A percentile compares a stretch with the other conserved stretches of the same genome.
Conservation (phyloP, 2,329 filamentous ascomycete genomes). For the Myriosclerotinia scirpicola region DNA sequence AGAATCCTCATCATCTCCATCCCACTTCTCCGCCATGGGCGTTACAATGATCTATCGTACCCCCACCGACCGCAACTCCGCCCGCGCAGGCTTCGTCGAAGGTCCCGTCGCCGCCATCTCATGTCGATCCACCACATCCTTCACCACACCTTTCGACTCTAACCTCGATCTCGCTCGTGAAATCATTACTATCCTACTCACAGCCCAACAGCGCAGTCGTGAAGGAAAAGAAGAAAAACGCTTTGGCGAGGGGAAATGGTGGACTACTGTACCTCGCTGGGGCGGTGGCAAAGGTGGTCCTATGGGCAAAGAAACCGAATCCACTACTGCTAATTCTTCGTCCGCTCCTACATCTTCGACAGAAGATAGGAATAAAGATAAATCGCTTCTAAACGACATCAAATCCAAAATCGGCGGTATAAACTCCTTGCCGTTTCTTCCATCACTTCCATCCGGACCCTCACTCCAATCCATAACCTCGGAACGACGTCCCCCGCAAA, state of each 20-base stretch:
- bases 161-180: slow-evolving; percentile 62
- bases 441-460: slow-evolving; percentile 13
- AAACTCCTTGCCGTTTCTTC: slow-evolving; percentile 17
- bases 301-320: slow-evolving; percentile 55
- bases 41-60: slow-evolving; percentile 60
- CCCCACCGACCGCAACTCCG: slow-evolving; percentile 58
- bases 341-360: not conserved
- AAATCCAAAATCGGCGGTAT: slow-evolving; percentile 31
- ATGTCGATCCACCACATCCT: slow-evolving; percentile 55
- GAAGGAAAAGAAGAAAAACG: slow-evolving; percentile 56
- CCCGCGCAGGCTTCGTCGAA: slow-evolving; percentile 58
- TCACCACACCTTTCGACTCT: slow-evolving; percentile 56
- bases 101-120: slow-evolving; percentile 63
- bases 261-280: slow-evolving; percentile 61
- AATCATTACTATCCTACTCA: slow-evolving; percentile 58
- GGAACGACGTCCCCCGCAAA: slow-evolving; percentile 16
- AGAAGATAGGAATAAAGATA: not conserved
- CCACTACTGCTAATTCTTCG: slow-evolving; percentile 9
- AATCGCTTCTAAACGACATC: slow-evolving; percentile 18
- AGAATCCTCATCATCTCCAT: slow-evolving; percentile 40
- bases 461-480: slow-evolving; percentile 7
- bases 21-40: slow-evolving; percentile 56
- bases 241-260: slow-evolving; percentile 61
- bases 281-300: slow-evolving; percentile 62
- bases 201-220: slow-evolving; percentile 62